Base-by-base conservation (phyloP, 805 yeast genomes). In the Starmera quercuum region DNA sequence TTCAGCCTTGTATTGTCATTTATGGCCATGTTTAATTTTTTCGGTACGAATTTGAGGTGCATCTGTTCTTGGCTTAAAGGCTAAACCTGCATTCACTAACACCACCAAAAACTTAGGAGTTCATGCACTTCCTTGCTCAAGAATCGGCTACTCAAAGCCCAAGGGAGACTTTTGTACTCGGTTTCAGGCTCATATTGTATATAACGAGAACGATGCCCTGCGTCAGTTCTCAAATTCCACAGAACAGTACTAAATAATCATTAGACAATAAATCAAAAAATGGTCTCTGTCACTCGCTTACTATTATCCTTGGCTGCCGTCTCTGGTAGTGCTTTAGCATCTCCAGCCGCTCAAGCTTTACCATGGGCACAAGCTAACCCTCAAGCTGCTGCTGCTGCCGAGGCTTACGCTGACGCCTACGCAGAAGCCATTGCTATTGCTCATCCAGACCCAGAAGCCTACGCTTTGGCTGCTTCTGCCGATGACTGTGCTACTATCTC, bases 401-500 rank as follows among this genome's bases (percentile, higher is more conserved):
- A 30, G 16, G 32, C 32, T 12, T 30, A 21, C 17, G 32, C 32
- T 14, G 25, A 30, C 9, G 32, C 32, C 11, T 30, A 30, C 11
- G 32, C 32, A 22, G 32, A 30, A 30, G 32, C 32, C 11, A 14
- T 30, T 27, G 35, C 35, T 5, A 32, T 32, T 22, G 31, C 32
- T 13, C 31, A 29, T 19, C 31, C 35, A 22, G 35, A 27, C 18
- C 35, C 53, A 13, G 33, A 36, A 14, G 54, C 51, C 13, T 29
- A 39, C 14, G 50, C 52, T 3, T 26, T 37, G 23, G 50, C 49
- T 29, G 46, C 32, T 17, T 26, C 36, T 15, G 53, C 35, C n/a
- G 36, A 25, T 20, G 35, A 31, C 16, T 31, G 27, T 18, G 58
- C 57, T n/a, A 14, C 51, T 16, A 46, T 51, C 29, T 41, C 31